Conservation (phyloP, 331 rosid species). For the Stylosanthes scabra region DNA sequence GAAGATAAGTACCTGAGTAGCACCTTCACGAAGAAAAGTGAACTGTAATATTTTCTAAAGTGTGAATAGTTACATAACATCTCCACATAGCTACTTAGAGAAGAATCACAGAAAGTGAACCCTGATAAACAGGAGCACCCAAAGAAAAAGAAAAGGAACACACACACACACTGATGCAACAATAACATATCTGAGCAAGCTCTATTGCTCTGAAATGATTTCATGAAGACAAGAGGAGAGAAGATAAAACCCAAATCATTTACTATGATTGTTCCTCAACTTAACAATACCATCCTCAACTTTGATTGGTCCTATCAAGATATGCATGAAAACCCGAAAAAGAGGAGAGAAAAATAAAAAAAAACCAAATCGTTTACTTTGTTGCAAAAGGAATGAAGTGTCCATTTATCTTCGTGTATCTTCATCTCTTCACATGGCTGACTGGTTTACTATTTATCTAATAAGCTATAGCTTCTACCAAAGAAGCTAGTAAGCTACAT, state of each 20-base stretch:
- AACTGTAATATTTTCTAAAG: constrained; percentile 29
- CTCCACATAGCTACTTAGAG: constrained; percentile 21
- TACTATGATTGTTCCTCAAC: constrained; percentile 17
- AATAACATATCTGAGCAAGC: not conserved
- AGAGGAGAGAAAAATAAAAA: constrained; percentile 10
- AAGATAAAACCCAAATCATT: not conserved
- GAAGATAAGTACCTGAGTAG: constrained; percentile 48
- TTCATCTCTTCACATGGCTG: not conserved
- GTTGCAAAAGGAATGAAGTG: constrained; percentile 16
- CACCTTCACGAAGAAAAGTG: constrained; percentile 39
- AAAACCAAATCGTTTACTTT: constrained; percentile 6
- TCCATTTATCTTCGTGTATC: constrained; percentile 18
- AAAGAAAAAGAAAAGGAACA: not conserved
- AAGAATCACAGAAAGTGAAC: no score
- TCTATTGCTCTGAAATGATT: constrained; percentile 1
- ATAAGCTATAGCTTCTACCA: constrained; percentile 19
- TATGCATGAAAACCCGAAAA: constrained; percentile 7
- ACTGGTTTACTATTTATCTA: not conserved
- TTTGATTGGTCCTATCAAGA: constrained; percentile 25
- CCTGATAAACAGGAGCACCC: no score
- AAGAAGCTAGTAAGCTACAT: constrained; percentile 10
- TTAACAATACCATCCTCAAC: constrained; percentile 1
- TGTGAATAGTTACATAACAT: constrained; percentile 5
- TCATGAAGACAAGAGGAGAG: not conserved
- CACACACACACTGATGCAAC: not conserved